A percentile compares a stretch with the other conserved stretches of the same genome.
Conservation (phyloP, 1,284 basidiomycete species). For the Sporisorium scitamineum region DNA sequence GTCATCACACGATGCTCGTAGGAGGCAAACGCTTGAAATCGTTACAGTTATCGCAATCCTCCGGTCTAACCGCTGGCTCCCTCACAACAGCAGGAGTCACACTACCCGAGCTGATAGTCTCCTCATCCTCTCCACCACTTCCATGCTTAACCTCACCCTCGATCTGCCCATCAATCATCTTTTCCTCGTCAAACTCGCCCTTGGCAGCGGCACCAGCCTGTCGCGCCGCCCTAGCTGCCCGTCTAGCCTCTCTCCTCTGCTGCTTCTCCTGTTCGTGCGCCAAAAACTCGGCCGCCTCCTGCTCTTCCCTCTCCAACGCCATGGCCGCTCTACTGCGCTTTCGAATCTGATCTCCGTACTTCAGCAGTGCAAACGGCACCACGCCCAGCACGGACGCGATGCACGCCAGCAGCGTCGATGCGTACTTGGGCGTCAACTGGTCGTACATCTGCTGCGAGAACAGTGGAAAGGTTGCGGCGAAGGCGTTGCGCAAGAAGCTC, state of each 20-base stretch:
- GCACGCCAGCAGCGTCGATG: conserved; percentile 61
- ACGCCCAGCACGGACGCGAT: conserved; percentile 57
- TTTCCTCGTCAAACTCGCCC: conserved; percentile 27
- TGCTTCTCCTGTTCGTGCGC: conserved; percentile 26
- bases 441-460: conserved; percentile 55
- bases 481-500: conserved; percentile 55
- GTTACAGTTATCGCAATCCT: conserved; percentile 37
- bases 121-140: conserved; percentile 4
- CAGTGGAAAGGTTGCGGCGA: conserved; percentile 53
- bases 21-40: conserved; percentile 32
- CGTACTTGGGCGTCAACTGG: conserved; percentile 57
- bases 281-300: conserved; percentile 30
- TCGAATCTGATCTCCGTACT: conserved; percentile 60
- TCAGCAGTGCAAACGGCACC: conserved; percentile 62
- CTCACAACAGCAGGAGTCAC: conserved; percentile 13
- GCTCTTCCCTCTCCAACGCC: conserved; percentile 51
- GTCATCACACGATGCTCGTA: conserved; percentile 36
- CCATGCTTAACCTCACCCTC: conserved; percentile 1
- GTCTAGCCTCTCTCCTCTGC: conserved; percentile 27
- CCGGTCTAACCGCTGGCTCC: not conserved
- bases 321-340: conserved; percentile 45
- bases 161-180: conserved; percentile 16
- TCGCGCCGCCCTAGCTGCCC: conserved; percentile 16
- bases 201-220: no score
- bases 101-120: conserved; percentile 15